Base-by-base conservation (phyloP, 345 rosid species). In the Citropsis articulata region DNA sequence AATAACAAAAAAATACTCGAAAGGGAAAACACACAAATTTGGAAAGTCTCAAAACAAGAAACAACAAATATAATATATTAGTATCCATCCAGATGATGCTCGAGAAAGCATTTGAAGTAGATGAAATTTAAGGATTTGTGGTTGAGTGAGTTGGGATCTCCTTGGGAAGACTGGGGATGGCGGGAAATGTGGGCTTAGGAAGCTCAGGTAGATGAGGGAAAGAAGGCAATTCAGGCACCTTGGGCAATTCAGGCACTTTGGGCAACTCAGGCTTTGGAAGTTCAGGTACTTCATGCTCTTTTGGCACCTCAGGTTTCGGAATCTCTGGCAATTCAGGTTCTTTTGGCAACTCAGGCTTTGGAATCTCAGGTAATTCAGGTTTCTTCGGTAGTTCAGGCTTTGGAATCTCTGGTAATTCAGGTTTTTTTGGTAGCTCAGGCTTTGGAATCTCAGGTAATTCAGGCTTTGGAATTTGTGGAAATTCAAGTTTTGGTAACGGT, bases 161-260 rank as follows among this genome's bases (percentile, higher is more conserved):
- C 16, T 68, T 42, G 8, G 84, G 77, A 36, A 80, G 28, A 64
- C 66, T 8, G 10, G 82, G 85, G 24, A 33, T 19, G 7, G 25
- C 25, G 1, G 72, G 57, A 31, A 69, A 69, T 45, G 35, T 3
- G n/a, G 33, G 72, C 72, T 40, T 24, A 2, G 33, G 57, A n/a
- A 70, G 22, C 1, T 82, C 69, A n/a, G 57, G 73, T 0, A 81
- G 27, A 40, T 75, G 61, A 3, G 65, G 79, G 13, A 75, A 0
- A 0, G 56, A 4, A 33, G 78, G 78, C 5, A 79, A 38, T 18
- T 75, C 63, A 18, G 75, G 82, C n/a, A 68, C 14, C 25, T 68
- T 64, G 0, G 82, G 78, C 10, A 79, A 16, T 6, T 68, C 63
- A 24, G 74, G 78, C 19, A 66, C 6, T 45, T 72, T 16, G 2